These are phyloP conservation scores for Yamadazyma sp. DNA, from an alignment of 805 yeast genomes.

Conservation along the genomic window DNA sequence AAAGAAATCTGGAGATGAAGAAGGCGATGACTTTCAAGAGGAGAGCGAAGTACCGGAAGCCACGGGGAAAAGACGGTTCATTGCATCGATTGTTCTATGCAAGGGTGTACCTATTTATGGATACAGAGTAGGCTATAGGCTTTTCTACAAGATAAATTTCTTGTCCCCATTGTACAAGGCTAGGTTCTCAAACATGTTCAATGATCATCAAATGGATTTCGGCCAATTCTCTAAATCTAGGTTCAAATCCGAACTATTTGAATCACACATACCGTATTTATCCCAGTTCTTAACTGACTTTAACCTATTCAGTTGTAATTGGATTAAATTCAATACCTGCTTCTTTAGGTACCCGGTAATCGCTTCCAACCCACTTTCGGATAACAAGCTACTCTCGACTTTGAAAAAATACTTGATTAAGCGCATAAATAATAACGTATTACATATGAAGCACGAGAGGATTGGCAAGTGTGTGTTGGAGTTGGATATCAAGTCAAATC, in stretches of 20 bases:
- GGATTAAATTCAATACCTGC: slow-evolving; percentile 53
- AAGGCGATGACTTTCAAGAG: slow-evolving; percentile 14
- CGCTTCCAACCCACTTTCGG: slow-evolving; percentile 16
- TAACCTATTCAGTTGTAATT: slow-evolving; percentile 81
- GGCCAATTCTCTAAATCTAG: slow-evolving; percentile 5
- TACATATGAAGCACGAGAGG: slow-evolving; percentile 42
- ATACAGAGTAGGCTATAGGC: slow-evolving; percentile 61
- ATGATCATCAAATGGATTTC: slow-evolving; percentile 19
- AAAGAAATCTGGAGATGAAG: slow-evolving; percentile 6
- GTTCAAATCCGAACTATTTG: slow-evolving; percentile 41
- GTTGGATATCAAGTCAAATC: slow-evolving; percentile 62
- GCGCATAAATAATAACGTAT: slow-evolving; percentile 27
- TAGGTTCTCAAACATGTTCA: slow-evolving; percentile 50
- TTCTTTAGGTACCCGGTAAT: slow-evolving; percentile 59
- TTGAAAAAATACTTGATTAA: slow-evolving; percentile 15
- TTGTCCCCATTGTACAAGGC: slow-evolving; percentile 59
- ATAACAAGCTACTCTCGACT: slow-evolving; percentile 6
- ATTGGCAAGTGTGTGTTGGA: slow-evolving; percentile 68
- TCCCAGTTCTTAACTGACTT: slow-evolving; percentile 81
- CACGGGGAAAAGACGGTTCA: slow-evolving; percentile 33
- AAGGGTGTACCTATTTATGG: slow-evolving; percentile 86
- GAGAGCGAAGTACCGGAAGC: background rate
- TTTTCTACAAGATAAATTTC: slow-evolving; percentile 67
- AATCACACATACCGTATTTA: slow-evolving; percentile 75
- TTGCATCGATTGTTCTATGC: slow-evolving; percentile 64